A percentile compares a stretch with the other conserved stretches of the same genome.
Evolutionary conservation across 225 moss, liverwort and hornwort genomes (phyloP).

Genomic region (Physcomitrium patens): DNA sequence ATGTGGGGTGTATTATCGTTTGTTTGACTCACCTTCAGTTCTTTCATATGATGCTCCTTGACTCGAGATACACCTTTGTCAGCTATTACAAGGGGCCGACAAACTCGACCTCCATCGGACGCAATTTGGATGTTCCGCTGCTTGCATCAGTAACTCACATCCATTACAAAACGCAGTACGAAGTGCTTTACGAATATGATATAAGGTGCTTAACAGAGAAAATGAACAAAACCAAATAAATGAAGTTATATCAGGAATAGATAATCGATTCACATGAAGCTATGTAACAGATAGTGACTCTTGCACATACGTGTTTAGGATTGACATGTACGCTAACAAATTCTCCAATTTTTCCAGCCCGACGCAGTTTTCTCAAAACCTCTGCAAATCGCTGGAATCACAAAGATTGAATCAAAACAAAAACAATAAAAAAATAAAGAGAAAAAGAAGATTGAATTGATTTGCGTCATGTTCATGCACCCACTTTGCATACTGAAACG

Average conservation of each 20-base stretch:
- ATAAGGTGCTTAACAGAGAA: background rate
- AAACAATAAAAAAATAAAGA: background rate
- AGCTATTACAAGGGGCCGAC: slow-evolving; percentile 86
- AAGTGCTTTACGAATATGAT: background rate
- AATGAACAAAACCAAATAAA: slow-evolving; percentile 20
- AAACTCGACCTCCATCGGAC: slow-evolving; percentile 95
- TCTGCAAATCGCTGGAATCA: slow-evolving; percentile 85
- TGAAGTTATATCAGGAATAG: slow-evolving; percentile 2
- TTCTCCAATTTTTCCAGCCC: slow-evolving; percentile 90
- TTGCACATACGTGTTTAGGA: slow-evolving; percentile 74
- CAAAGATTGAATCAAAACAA: background rate
- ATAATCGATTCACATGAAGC: slow-evolving; percentile 13
- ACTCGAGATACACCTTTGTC: slow-evolving; percentile 83
- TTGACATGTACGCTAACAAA: slow-evolving; percentile 95
- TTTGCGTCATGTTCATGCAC: slow-evolving; percentile 3
- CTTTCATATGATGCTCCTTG: slow-evolving; percentile 99
- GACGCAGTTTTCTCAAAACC: slow-evolving; percentile 80
- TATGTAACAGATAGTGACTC: slow-evolving; percentile 3
- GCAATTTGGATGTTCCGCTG: slow-evolving; percentile 96
- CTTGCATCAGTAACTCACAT: slow-evolving; percentile 21
- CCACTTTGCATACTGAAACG: slow-evolving; percentile 15
- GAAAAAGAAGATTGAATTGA: background rate
- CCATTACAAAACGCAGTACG: slow-evolving; percentile 25
- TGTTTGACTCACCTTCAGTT: slow-evolving; percentile 65
- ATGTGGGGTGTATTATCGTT: background rate